These are phyloP conservation scores for Hypericum perforatum DNA, from an alignment of 345 rosid genomes.

Conservation along the genomic window DNA sequence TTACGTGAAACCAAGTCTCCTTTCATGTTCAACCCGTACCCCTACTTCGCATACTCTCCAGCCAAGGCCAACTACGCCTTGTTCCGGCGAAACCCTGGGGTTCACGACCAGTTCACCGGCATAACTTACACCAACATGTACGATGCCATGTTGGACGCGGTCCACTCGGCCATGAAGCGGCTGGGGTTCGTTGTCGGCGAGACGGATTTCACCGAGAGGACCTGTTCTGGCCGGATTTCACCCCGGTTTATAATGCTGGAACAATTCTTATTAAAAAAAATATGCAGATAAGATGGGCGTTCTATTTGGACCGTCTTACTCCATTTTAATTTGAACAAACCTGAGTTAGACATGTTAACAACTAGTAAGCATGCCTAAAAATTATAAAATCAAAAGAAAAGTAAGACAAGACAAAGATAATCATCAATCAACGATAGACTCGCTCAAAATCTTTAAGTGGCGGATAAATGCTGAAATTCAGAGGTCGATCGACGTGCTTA, in stretches of 20 bases:
- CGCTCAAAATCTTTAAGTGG: too few species aligned
- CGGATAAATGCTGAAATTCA: too few species aligned
- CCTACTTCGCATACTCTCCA: conserved; percentile 48
- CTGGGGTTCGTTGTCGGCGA: conserved; percentile 38
- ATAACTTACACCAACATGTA: conserved; percentile 1
- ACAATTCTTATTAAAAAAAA: too few species aligned
- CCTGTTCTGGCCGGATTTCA: conserved; percentile 55
- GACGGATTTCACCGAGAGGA: conserved; percentile 65
- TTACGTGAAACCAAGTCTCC: conserved; percentile 61
- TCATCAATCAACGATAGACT: too few species aligned
- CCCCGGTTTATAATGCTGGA: conserved; percentile 56
- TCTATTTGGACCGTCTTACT: too few species aligned
- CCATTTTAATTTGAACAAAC: too few species aligned
- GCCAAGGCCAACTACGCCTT: conserved; percentile 31
- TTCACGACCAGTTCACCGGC: neutral
- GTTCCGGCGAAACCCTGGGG: conserved; percentile 39
- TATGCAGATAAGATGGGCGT: too few species aligned
- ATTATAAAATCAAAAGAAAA: too few species aligned
- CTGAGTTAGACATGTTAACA: too few species aligned
- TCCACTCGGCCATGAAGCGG: conserved; percentile 1
- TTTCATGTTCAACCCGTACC: conserved; percentile 71
- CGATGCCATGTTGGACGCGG: conserved; percentile 5
- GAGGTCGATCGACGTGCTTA: too few species aligned
- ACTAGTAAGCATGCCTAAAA: too few species aligned
- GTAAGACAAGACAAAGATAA: conserved; percentile 3